These are phyloP conservation scores for Rhipidocladum racemiflorum DNA, from an alignment of 176 grass and related monocot genomes.

Conservation along the genomic window DNA sequence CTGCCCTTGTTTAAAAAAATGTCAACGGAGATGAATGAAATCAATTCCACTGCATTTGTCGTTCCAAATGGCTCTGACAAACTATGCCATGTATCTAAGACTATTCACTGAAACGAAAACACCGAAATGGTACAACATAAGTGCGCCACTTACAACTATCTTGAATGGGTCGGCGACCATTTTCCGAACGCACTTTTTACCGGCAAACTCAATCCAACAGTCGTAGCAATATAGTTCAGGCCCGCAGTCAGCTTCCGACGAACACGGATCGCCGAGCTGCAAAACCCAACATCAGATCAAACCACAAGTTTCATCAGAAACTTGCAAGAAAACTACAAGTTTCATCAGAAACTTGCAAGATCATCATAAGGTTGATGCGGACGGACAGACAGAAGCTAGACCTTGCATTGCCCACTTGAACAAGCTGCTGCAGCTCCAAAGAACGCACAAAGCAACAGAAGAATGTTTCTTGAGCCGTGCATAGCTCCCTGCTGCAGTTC, in stretches of 20 bases:
- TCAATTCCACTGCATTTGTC: not conserved
- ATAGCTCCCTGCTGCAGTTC: not conserved
- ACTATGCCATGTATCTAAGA: too few species aligned
- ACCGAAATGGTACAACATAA: not conserved
- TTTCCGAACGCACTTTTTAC: conserved; percentile 35
- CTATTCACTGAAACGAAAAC: too few species aligned
- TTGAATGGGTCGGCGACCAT: conserved; percentile 30
- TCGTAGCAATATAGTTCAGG: conserved; percentile 38
- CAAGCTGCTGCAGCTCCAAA: conserved; percentile 26
- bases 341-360: not conserved
- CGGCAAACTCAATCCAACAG: conserved; percentile 24
- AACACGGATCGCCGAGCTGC: conserved; percentile 45
- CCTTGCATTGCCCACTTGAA: conserved; percentile 40
- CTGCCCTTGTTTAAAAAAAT: not conserved
- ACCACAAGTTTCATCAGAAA: not conserved
- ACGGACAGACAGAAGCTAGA: not conserved
- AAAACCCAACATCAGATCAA: not conserved
- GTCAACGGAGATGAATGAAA: not conserved
- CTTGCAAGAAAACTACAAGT: not conserved
- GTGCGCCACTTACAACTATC: not conserved
- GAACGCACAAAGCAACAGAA: not conserved
- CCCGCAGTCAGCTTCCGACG: conserved; percentile 28
- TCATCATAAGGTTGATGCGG: not conserved
- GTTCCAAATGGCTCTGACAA: not conserved
- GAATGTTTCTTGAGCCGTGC: not conserved